A percentile compares a stretch with the other conserved stretches of the same genome.
Conservation (phyloP, 495 filamentous ascomycete genomes). For the Pseudomonodictys pantanalensis region DNA sequence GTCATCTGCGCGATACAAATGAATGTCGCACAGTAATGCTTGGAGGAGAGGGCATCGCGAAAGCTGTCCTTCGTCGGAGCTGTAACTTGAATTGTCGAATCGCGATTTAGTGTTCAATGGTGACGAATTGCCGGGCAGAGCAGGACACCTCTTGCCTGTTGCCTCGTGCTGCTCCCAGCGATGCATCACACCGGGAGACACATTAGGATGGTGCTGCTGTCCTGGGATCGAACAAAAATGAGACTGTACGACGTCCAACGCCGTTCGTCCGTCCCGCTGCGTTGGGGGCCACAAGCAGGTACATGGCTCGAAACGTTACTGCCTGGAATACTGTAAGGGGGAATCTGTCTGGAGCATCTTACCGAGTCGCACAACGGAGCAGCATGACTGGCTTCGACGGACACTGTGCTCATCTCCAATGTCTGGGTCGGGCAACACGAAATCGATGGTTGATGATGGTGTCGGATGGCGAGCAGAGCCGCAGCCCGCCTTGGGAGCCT, state of each 20-base stretch:
- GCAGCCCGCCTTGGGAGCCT: not conserved
- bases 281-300: constrained; percentile 1
- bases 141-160: not conserved
- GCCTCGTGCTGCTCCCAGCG: not conserved
- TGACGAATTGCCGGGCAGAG: constrained; percentile 18
- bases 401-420: too few species aligned
- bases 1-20: constrained; percentile 16
- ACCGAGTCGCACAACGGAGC: too few species aligned
- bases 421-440: too few species aligned
- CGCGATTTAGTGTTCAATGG: not conserved
- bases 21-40: constrained; percentile 19
- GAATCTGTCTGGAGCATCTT: not conserved
- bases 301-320: constrained; percentile 18
- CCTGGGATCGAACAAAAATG: constrained; percentile 15
- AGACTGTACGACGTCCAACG: constrained; percentile 10
- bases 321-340: constrained; percentile 21
- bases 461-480: too few species aligned
- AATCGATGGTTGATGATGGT: too few species aligned
- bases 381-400: too few species aligned
- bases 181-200: not conserved
- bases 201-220: constrained; percentile 5
- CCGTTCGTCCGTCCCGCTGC: constrained; percentile 14
- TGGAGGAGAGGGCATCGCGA: not conserved
- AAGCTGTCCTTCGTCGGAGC: not conserved
- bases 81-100: constrained; percentile 22